Base-by-base conservation (phyloP, 169 alveolate genomes). In the Ichthyophthirius multifiliis region DNA sequence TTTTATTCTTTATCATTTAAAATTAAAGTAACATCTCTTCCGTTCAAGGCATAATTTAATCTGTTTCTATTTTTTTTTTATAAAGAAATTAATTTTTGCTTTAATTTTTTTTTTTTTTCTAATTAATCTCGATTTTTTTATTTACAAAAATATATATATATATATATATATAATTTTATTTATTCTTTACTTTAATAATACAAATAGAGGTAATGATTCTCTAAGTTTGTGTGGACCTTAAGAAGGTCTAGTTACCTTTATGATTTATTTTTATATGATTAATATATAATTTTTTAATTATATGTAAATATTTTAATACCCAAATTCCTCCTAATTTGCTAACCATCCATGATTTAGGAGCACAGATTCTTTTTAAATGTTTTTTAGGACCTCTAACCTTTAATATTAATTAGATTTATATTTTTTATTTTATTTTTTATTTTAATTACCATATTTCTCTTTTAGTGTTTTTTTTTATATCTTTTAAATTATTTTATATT, bases 291-390 rank as follows among this genome's bases (percentile, higher is more conserved):
- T n/a, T n/a, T n/a, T n/a, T n/a, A n/a, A n/a, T n/a, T n/a, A n/a
- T n/a, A n/a, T n/a, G n/a, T n/a, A n/a, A n/a, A n/a, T n/a, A n/a
- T 71, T 15, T n/a, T 20, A 41, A 20, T 65, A 80, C 82, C 44
- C 83, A 98, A 71, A 91, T 94, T 47, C 99, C 99, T 18, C 98
- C 97, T 91, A 98, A 86, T 91, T 98, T 98, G 93, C 95, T 96
- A 83, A 98, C 94, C 99, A 98, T 96, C 99, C 99, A 98, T 88
- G 98, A 98, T 39, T 96, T 93, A 30, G 99, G 99, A 85, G 99
- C 99, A 83, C 95, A 96, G 80, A 98, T 95, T 92, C 99, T 97
- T 98, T 98, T 98, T 96, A 97, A 74, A 93, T 98, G 99, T 94
- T 98, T 98, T 97, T 96, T 98, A 75, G 99, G 99, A 48, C 99